These are phyloP conservation scores for Taiozyma sp. DNA, from an alignment of 1,139 yeast species.

Conservation along the genomic window DNA sequence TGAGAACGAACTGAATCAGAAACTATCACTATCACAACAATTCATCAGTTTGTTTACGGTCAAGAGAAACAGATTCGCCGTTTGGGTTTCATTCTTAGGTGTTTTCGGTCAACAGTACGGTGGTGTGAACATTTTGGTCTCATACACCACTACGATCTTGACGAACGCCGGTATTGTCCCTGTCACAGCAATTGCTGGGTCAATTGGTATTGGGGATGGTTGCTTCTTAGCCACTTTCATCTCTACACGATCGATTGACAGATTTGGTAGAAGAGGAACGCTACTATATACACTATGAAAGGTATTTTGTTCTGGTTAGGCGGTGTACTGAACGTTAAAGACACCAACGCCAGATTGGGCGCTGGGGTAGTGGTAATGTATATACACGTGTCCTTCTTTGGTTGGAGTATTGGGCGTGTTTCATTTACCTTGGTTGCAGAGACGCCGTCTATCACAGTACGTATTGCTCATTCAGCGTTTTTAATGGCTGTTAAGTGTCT, in stretches of 20 bases:
- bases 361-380: slow-evolving; percentile 43
- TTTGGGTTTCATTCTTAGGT: slow-evolving; percentile 46
- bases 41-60: slow-evolving; percentile 38
- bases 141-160: slow-evolving; percentile 48
- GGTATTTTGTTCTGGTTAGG: slow-evolving; percentile 44
- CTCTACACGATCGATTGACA: slow-evolving; percentile 48
- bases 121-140: slow-evolving; percentile 51
- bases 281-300: slow-evolving; percentile 38
- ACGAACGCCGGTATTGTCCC: slow-evolving; percentile 40
- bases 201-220: slow-evolving; percentile 55
- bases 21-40: slow-evolving; percentile 34
- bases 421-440: slow-evolving; percentile 54
- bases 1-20: slow-evolving; percentile 30
- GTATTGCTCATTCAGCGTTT: slow-evolving; percentile 35
- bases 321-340: slow-evolving; percentile 38
- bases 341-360: slow-evolving; percentile 37
- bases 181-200: slow-evolving; percentile 42
- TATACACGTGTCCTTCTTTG: slow-evolving; percentile 41
- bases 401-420: slow-evolving; percentile 53
- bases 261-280: slow-evolving; percentile 48
- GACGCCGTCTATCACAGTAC: slow-evolving; percentile 39
- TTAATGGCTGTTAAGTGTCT: slow-evolving; percentile 43
- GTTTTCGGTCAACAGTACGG: slow-evolving; percentile 58
- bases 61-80: slow-evolving; percentile 48
- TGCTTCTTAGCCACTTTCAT: slow-evolving; percentile 47